Base-by-base conservation (phyloP, 805 yeast species). In the Cyberlindnera euphorbiae region DNA sequence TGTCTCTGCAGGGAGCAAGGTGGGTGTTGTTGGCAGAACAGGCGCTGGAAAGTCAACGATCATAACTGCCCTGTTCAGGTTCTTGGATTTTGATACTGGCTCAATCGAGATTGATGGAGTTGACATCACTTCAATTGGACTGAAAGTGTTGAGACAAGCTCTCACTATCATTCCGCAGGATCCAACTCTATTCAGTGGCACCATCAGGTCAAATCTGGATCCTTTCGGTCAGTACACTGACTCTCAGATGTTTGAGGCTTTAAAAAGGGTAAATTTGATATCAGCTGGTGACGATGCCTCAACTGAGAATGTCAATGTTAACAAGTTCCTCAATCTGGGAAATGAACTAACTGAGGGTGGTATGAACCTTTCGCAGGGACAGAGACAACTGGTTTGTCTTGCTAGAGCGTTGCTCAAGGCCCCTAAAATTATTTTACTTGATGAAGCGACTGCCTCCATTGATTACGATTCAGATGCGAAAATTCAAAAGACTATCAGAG, bases 41-140 rank as follows among this genome's bases (percentile, higher is more conserved):
- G 98, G 98, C 59, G 98, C 98, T 15, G 98, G 98, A 51, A 90
- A 90, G 60, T 88, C 97, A 0, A 90, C 98, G 0, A 89, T 90
- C 44, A 88, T 90, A 45, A 86, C 97, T 5, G 96, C 97, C 2
- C 73, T 90, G 49, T 90, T 93, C 68, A 73, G 73, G 55, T 83
- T 84, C 59, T 69, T 84, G 52, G 89, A 83, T 49, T 87, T 89
- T 3, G 93, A 82, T 50, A 73, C 81, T 25, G 94, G 94, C 36
- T 60, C 53, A 32, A 79, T 84, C 39, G 64, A 62, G 42, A 82
- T 84, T 49, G 94, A 84, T 59, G 86, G 79, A 14, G 67, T 81
- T 34, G 89, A 84, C 54, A 83, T 84, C 43, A 71, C 83, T 7
- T 61, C 73, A 30, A 75, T 84, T 47, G 90, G 89, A 10, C 71